phyloP scores from a whole-genome alignment of 108 stramenopile genomes.

The Asterionellopsis glacialis region DNA sequence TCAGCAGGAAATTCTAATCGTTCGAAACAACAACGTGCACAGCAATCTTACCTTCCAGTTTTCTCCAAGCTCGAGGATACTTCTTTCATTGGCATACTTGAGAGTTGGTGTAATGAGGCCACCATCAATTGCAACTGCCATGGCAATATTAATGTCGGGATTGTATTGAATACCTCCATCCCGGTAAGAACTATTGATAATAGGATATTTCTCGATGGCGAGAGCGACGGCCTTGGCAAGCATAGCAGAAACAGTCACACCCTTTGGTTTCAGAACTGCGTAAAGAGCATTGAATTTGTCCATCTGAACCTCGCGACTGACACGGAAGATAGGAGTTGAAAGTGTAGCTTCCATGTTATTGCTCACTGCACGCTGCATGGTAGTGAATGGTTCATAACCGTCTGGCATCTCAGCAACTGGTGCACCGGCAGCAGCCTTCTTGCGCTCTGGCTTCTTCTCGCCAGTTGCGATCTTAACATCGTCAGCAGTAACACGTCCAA shows the following conservation, averaged over 20 bases:
- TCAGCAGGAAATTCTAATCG: too few relatives aligned
- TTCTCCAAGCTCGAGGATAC: slow-evolving; percentile 81
- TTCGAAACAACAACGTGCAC: too few relatives aligned
- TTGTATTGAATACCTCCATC: slow-evolving; percentile 81
- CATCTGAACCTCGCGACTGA: slow-evolving; percentile 89
- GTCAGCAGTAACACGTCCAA: slow-evolving; percentile 90
- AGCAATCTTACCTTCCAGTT: slow-evolving; percentile 71
- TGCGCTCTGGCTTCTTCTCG: slow-evolving; percentile 79
- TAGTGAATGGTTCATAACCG: slow-evolving; percentile 89
- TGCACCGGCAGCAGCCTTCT: slow-evolving; percentile 40
- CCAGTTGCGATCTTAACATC: slow-evolving; percentile 90
- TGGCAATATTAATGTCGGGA: slow-evolving; percentile 95
- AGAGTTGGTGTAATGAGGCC: slow-evolving; percentile 96
- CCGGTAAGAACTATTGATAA: slow-evolving; percentile 91
- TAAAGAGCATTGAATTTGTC: slow-evolving; percentile 92
- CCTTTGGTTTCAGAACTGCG: slow-evolving; percentile 85
- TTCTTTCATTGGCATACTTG: slow-evolving; percentile 88
- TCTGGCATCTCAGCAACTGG: slow-evolving; percentile 70
- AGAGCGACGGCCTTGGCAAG: slow-evolving; percentile 94
- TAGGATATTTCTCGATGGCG: slow-evolving; percentile 91
- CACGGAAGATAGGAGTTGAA: slow-evolving; percentile 89
- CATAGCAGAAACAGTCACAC: slow-evolving; percentile 91
- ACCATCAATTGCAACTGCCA: slow-evolving; percentile 98
- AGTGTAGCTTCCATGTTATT: slow-evolving; percentile 97
- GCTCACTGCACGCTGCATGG: slow-evolving; percentile 96